Base-by-base conservation (phyloP, 208 protist genomes). In the Acanthamoeba culbertsoni region DNA sequence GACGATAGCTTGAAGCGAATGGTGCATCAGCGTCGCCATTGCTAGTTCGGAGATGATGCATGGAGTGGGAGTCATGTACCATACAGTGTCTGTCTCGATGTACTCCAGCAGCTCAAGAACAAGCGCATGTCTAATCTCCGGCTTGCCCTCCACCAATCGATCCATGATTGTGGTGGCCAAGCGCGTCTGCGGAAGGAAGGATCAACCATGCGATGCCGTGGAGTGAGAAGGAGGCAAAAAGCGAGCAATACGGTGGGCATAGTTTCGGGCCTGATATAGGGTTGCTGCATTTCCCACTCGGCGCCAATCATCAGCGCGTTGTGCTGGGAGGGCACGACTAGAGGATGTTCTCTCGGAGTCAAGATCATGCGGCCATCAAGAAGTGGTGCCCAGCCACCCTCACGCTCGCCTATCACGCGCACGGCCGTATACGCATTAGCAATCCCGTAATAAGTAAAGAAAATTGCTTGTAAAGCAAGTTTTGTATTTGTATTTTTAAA, bases 111-210 rank as follows among this genome's bases (percentile, higher is more conserved):
- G 18, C 88, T 92, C 62, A 40, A 92, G 88, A 18, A 48, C 42
- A 42, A 92, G 63, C 23, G 88, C 88, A 42, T 92, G 88, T 33
- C 88, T 71, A 35, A 92, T 62, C 43, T 92, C 62, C 1, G 88
- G 88, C 88, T 77, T 77, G 26, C 63, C 88, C n/a, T 92, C 46
- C 28, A 82, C 63, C 10, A 92, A 43, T 12, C 88, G 57, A 46
- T 92, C 88, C 43, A 92, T 92, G 88, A 77, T 79, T 0, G 88
- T 92, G 7, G 88, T 92, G 16, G 88, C 88, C 63, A 92, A 37
- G 2, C 62, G 31, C 31, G 63, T 92, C 88, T 92, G 40, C n/a
- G 3, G 20, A 23, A 8, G 7, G 20, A 43, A 4, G 31, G 28
- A 33, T 7, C 46, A 84, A 40, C n/a, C 1, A 51, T 3, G 73